These are phyloP conservation scores for Myriosclerotinia scirpicola DNA, from an alignment of 2,329 filamentous ascomycete genomes.

Conservation along the genomic window DNA sequence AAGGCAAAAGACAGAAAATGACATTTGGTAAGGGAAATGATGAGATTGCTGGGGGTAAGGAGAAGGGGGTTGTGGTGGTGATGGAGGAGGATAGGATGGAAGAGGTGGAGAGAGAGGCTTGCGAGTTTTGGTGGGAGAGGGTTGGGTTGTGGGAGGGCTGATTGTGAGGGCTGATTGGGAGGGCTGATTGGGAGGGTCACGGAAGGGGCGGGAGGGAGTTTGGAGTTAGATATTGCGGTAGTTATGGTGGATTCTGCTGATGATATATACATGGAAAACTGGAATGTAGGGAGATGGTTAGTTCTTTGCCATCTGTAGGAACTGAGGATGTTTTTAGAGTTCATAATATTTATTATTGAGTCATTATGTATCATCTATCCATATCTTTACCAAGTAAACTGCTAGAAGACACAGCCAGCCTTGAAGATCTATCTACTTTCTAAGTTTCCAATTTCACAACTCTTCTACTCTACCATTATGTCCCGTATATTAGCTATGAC, in stretches of 20 bases:
- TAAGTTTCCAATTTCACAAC: too few species aligned
- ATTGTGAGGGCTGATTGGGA: conserved; percentile 32
- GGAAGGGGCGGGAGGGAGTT: neutral
- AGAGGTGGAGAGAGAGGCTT: conserved; percentile 50
- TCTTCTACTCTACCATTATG: too few species aligned
- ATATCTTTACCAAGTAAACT: too few species aligned
- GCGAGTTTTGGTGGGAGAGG: conserved; percentile 61
- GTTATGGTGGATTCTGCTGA: neutral
- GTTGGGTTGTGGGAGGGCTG: conserved; percentile 43
- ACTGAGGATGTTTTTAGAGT: too few species aligned
- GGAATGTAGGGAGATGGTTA: too few species aligned
- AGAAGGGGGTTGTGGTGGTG: conserved; percentile 47
- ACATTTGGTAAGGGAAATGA: conserved; percentile 62
- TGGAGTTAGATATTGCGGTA: neutral
- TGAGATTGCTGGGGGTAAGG: conserved; percentile 46
- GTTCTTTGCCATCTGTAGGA: too few species aligned
- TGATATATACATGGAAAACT: too few species aligned
- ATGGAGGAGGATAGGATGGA: conserved; percentile 41
- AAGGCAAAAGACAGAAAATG: conserved; percentile 35
- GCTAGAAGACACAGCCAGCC: too few species aligned
- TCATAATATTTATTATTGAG: too few species aligned
- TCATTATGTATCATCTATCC: too few species aligned
- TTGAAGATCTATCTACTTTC: too few species aligned
- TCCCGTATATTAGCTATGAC: too few species aligned
- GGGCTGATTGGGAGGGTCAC: neutral